Percentiles rank a stretch among this genome's conserved stretches.
Evolutionary conservation across 2,329 filamentous ascomycete genomes (phyloP).

Genomic region (Exophiala xenobiotica): DNA sequence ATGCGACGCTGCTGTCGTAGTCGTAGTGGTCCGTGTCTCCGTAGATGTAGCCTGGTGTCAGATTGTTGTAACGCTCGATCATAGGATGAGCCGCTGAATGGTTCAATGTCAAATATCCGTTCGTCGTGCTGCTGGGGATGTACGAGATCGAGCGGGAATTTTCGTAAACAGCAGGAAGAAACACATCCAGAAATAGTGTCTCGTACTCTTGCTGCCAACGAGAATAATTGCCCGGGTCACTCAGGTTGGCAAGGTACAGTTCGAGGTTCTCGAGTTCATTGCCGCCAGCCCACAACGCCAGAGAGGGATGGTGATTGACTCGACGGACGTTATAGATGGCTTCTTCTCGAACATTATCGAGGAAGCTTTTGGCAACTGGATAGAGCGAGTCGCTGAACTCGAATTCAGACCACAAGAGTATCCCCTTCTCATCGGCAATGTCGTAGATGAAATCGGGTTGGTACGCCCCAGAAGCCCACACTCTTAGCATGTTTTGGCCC

Average conservation of each 20-base stretch:
- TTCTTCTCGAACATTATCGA: slow-evolving; percentile 64
- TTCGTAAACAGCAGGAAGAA: slow-evolving; percentile 57
- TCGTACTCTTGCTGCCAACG: slow-evolving; percentile 56
- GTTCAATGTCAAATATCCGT: slow-evolving; percentile 58
- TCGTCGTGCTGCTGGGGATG: slow-evolving; percentile 59
- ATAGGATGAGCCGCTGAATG: slow-evolving; percentile 55
- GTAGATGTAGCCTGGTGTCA: slow-evolving; percentile 52
- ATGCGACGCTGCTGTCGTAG: slow-evolving; percentile 54
- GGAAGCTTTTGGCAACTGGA: slow-evolving; percentile 63
- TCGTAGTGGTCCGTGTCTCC: slow-evolving; percentile 63
- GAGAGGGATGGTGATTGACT: slow-evolving; percentile 79
- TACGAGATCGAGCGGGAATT: slow-evolving; percentile 62
- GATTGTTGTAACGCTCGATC: slow-evolving; percentile 57
- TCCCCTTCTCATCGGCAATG: slow-evolving; percentile 71
- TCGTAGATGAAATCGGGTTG: slow-evolving; percentile 73
- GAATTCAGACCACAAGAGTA: slow-evolving; percentile 88
- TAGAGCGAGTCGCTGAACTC: slow-evolving; percentile 78
- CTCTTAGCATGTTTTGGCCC: slow-evolving; percentile 61
- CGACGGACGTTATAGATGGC: slow-evolving; percentile 64
- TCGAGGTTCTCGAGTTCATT: slow-evolving; percentile 61
- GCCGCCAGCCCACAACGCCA: slow-evolving; percentile 87
- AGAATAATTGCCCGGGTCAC: slow-evolving; percentile 43
- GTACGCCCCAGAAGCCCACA: slow-evolving; percentile 77
- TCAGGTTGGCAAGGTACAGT: slow-evolving; percentile 39
- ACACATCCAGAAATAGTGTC: slow-evolving; percentile 55